A percentile compares a stretch with the other conserved stretches of the same genome.
Conservation (phyloP, 768 basidiomycete genomes). For the Russula earlei region DNA sequence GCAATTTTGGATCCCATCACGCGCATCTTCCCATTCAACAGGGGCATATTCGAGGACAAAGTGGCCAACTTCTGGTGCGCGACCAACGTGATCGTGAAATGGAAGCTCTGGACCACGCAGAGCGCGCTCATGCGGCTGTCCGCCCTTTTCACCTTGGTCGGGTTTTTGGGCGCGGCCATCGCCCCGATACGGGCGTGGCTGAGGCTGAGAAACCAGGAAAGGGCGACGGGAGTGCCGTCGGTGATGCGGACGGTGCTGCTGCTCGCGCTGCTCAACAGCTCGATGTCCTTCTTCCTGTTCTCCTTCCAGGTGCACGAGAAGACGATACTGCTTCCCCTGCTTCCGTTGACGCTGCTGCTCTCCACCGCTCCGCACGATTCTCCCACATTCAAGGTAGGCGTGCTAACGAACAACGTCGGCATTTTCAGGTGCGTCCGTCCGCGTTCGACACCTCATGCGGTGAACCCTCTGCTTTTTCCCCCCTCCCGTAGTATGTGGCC, state of each 20-base stretch:
- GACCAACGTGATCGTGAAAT: conserved; percentile 81
- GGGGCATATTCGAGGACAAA: conserved; percentile 91
- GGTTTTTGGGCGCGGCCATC: conserved; percentile 55
- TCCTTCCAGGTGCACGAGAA: conserved; percentile 98
- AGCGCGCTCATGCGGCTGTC: conserved; percentile 55
- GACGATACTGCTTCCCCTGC: conserved; percentile 74
- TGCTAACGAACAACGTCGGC: conserved; percentile 71
- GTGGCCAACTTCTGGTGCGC: conserved; percentile 99
- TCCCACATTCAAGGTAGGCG: conserved; percentile 58
- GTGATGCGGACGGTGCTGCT: conserved; percentile 64
- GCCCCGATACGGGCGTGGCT: conserved; percentile 35
- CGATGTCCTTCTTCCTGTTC: conserved; percentile 92
- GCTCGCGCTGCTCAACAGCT: conserved; percentile 68
- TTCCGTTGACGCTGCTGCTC: conserved; percentile 76
- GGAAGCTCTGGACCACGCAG: conserved; percentile 48
- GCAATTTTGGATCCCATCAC: conserved; percentile 54
- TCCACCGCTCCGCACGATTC: conserved; percentile 42
- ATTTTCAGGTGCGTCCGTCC: conserved; percentile 64
- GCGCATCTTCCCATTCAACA: conserved; percentile 85
- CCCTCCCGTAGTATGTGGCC: conserved; percentile 99
- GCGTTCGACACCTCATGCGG: no score
- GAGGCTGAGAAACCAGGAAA: conserved; percentile 22
- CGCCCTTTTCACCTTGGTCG: conserved; percentile 52
- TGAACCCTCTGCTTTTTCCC: conserved; percentile 9
- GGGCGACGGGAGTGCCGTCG: conserved; percentile 26